These are phyloP conservation scores for Trametes punicea DNA, from an alignment of 768 basidiomycete species.

Conservation along the genomic window DNA sequence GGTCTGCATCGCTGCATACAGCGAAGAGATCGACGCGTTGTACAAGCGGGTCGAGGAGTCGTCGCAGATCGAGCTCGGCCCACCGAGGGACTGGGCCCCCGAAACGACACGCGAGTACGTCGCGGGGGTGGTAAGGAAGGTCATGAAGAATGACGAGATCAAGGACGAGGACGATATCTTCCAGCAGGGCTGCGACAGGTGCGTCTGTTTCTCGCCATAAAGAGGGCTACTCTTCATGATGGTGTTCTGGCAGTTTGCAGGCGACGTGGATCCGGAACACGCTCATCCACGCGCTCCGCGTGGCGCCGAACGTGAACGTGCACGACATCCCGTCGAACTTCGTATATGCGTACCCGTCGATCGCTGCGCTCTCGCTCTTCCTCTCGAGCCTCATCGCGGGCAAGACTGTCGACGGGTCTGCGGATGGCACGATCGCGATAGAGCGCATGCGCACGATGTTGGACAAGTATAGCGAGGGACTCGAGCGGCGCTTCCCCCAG, in stretches of 20 bases:
- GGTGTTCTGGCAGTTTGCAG: conserved; percentile 23
- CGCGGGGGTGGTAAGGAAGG: conserved; percentile 15
- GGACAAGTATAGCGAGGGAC: conserved; percentile 33
- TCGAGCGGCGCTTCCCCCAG: no score
- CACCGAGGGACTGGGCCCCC: conserved; percentile 16
- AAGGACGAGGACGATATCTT: conserved; percentile 21
- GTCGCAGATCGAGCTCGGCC: conserved; percentile 15
- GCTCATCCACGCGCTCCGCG: conserved; percentile 26
- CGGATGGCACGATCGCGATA: no score
- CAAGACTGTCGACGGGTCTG: no score
- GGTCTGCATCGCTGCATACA: conserved; percentile 19
- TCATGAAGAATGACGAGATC: conserved; percentile 7
- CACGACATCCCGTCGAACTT: conserved; percentile 28
- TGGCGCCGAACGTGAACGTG: neutral
- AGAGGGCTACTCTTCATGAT: neutral
- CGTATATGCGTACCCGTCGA: conserved; percentile 39
- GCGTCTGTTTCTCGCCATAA: neutral
- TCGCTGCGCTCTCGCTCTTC: conserved; percentile 28
- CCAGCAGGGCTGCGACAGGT: conserved; percentile 26
- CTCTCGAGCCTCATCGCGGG: no score
- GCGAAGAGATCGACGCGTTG: conserved; percentile 19
- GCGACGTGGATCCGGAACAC: conserved; percentile 34
- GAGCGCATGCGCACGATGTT: neutral
- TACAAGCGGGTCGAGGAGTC: conserved; percentile 20
- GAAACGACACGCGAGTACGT: conserved; percentile 9